Base-by-base conservation (phyloP, 441 rosid species). In the Pelargonium cotyledonis region DNA sequence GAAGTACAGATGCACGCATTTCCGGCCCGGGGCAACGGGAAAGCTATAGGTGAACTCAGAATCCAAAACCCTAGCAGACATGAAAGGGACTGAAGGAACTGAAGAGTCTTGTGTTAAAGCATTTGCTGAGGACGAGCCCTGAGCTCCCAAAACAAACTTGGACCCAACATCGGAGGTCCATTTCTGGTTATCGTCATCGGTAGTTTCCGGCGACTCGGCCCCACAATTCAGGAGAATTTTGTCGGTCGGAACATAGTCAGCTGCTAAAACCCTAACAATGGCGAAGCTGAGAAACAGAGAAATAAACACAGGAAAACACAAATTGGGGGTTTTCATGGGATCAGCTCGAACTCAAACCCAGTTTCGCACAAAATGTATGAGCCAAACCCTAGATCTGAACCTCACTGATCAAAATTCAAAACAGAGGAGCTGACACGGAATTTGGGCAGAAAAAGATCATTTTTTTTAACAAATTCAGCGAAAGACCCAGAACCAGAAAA, bases 1-100 rank as follows among this genome's bases (percentile, higher is more conserved):
- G 77, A 95, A 95, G 79, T 91, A 83, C 61, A 95, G 79, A 69
- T 97, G 90, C 12, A 90, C 81, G 49, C 85, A 91, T 71, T 88
- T 87, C 14, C 91, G 90, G 65, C 97, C 99, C 1, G 96, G 29
- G 4, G 79, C 82, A 6, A 91, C 82, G 0, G 99, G 96, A 77
- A 94, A 86, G 66, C 78, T 78, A 6, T 90, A 95, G 18, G 96
- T 87, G 68, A 85, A 95, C 31, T 67, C 72, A 8, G 96, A 86
- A n/a, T 26, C 80, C 77, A 86, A 91, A 77, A 87, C 49, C 66
- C 97, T 80, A 3, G 96, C 97, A 1, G 96, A 78, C 97, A 87
- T 73, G 83, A 68, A 94, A 23, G 99, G 99, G 23, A 94, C 81
- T 47, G 75, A 69, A 6, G 92, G 77, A 11, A 89, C 91, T 0